Base-by-base conservation (phyloP, 2,329 filamentous ascomycete species). In the Penicillium paneum region DNA sequence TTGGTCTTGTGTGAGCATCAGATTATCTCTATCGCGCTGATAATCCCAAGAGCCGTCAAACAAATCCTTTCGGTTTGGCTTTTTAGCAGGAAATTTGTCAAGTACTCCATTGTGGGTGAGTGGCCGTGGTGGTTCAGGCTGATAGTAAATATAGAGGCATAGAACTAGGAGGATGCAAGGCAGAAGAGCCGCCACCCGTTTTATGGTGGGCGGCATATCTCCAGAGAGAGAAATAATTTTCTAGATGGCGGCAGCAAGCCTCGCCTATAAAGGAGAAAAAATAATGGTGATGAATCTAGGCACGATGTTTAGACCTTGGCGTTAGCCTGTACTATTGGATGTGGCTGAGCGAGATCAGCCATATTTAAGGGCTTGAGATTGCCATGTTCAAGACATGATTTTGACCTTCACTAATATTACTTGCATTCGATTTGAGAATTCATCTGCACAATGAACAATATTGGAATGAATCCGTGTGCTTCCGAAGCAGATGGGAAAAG, bases 1-100 rank as follows among this genome's bases (percentile, higher is more conserved):
- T 49, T 68, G 63, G 3, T 43, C 45, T 11, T 55, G 52, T 11
- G 52, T 57, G 5, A 68, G 63, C 15, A 55, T 54, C 32, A 57
- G 44, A 28, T 67, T 67, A 19, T 56, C 51, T 10, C 60, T 57
- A 46, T 68, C 66, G 19, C 64, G 63, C 13, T 54, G 49, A 38
- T 60, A 65, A 11, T 62, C 40, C 52, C 52, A 55, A 12, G 21
- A 32, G n/a, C 52, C 52, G 34, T 55, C 34, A 17, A 55, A 55
- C 24, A 46, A 21, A 11, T 47, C 28, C 19, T 43, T 6, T 48
- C 44, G 15, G n/a, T 47, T 47, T n/a, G 44, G 32, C 34, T 13
- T 47, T 12, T 47, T 47, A 8, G 44, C 44, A n/a, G 44, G 44
- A 32, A 47, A 38, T 38, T 11, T 47, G 17, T 38, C 34, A 12